phyloP scores from a whole-genome alignment of 2,329 filamentous ascomycete species.

The Cladosporium sp. region DNA sequence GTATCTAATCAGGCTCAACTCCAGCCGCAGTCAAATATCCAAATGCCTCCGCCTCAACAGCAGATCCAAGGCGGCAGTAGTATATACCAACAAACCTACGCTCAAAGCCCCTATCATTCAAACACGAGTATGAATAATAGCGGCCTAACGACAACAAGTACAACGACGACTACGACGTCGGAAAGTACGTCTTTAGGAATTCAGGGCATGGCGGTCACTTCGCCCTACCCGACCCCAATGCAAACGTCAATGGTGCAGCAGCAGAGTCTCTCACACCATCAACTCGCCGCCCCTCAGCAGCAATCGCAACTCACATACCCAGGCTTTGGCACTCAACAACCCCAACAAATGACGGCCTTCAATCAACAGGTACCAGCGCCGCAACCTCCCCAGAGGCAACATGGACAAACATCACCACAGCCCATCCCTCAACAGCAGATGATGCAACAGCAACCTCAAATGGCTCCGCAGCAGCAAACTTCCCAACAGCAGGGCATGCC shows the following conservation, averaged over 20 bases:
- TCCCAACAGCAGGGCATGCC: no score
- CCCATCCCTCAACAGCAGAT: no score
- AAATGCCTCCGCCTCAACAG: not conserved
- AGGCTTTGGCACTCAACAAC: not conserved
- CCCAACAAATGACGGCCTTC: not conserved
- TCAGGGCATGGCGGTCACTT: not conserved
- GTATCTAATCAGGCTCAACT: not conserved
- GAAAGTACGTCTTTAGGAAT: not conserved
- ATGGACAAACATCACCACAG: not conserved
- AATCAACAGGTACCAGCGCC: no score
- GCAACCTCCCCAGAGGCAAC: no score
- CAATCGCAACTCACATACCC: not conserved
- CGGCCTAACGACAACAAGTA: not conserved
- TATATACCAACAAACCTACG: not conserved
- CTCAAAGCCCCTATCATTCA: no score
- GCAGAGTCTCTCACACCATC: not conserved
- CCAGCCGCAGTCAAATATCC: not conserved
- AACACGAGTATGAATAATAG: no score
- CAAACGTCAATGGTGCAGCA: not conserved
- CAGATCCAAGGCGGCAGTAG: not conserved
- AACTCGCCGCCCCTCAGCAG: not conserved
- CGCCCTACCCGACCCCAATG: not conserved
- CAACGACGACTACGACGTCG: not conserved
- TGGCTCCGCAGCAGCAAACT: no score
- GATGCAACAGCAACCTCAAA: no score